Conservation (phyloP, 2,329 filamentous ascomycete species). For the Domatiomyces catenatus region DNA sequence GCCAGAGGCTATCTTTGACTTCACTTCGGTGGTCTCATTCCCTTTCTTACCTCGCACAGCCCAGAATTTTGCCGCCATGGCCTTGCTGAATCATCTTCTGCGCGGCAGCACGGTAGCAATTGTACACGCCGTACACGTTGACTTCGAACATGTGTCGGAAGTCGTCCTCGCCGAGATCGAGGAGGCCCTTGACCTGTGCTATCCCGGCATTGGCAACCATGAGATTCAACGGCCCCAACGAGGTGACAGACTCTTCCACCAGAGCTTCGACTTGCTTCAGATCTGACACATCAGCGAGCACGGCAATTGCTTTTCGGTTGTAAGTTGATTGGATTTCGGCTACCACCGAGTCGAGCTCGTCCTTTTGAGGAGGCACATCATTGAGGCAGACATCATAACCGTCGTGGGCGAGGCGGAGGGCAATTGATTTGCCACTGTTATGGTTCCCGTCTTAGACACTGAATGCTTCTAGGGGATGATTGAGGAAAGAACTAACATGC, state of each 20-base stretch:
- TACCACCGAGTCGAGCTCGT: slow-evolving; percentile 35
- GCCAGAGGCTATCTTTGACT: slow-evolving; percentile 33
- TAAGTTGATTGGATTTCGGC: slow-evolving; percentile 14
- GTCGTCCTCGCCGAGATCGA: slow-evolving; percentile 44
- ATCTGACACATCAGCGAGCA: slow-evolving; percentile 47
- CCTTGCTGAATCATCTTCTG: slow-evolving; percentile 50
- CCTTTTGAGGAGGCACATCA: slow-evolving; percentile 40
- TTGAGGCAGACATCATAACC: slow-evolving; percentile 54
- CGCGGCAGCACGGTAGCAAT: slow-evolving; percentile 49
- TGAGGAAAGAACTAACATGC: too few species aligned
- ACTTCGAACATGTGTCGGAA: slow-evolving; percentile 46
- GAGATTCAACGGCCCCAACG: slow-evolving; percentile 36
- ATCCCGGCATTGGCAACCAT: slow-evolving; percentile 50
- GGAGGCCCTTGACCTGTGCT: slow-evolving; percentile 39
- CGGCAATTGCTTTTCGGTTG: slow-evolving; percentile 30
- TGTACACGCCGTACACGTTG: slow-evolving; percentile 50
- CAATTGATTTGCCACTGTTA: slow-evolving; percentile 24
- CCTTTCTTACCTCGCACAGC: slow-evolving; percentile 17
- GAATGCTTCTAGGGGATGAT: too few species aligned
- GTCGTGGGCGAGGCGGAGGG: slow-evolving; percentile 46
- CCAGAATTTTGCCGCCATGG: slow-evolving; percentile 35
- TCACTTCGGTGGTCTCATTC: slow-evolving; percentile 38
- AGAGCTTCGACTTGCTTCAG: slow-evolving; percentile 37
- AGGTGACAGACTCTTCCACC: slow-evolving; percentile 36
- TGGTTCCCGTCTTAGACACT: too few species aligned